These are phyloP conservation scores for Rhodotorula diobovata DNA, from an alignment of 768 basidiomycete species.

Conservation along the genomic window DNA sequence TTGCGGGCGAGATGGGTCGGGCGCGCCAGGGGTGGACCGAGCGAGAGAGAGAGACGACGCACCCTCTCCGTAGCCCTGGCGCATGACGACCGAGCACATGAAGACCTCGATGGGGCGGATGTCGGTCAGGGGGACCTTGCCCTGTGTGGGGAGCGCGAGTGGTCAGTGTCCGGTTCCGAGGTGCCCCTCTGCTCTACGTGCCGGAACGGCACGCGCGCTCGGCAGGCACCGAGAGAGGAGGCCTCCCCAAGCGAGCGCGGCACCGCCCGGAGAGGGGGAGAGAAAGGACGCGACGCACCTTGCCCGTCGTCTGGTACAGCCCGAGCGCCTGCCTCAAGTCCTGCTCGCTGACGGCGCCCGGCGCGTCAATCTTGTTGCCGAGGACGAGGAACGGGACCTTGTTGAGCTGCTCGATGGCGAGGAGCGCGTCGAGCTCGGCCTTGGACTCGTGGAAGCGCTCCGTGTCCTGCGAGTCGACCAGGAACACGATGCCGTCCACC, in stretches of 20 bases:
- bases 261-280: not conserved
- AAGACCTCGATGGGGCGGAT: constrained; percentile 98
- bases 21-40: not conserved
- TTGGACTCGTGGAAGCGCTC: constrained; percentile 96
- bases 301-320: constrained; percentile 98
- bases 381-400: constrained; percentile 98
- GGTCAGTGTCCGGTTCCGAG: too few relatives aligned
- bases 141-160: constrained; percentile 53
- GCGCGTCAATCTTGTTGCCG: constrained; percentile 99
- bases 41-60: constrained; percentile 51
- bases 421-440: constrained; percentile 90
- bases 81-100: constrained; percentile 99
- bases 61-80: constrained; percentile 98
- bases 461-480: constrained; percentile 94
- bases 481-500: constrained; percentile 96
- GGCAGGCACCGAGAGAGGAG: constrained; percentile 12
- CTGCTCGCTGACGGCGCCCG: constrained; percentile 94
- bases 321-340: constrained; percentile 92
- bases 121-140: constrained; percentile 92
- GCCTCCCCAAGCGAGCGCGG: too few relatives aligned
- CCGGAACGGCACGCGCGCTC: constrained; percentile 20
- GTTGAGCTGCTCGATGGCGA: constrained; percentile 87
- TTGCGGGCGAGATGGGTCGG: too few relatives aligned
- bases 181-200: too few relatives aligned
- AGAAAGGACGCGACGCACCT: constrained; percentile 56